phyloP scores from a whole-genome alignment of 2,329 filamentous ascomycete species.

The Xylariales sp. region DNA sequence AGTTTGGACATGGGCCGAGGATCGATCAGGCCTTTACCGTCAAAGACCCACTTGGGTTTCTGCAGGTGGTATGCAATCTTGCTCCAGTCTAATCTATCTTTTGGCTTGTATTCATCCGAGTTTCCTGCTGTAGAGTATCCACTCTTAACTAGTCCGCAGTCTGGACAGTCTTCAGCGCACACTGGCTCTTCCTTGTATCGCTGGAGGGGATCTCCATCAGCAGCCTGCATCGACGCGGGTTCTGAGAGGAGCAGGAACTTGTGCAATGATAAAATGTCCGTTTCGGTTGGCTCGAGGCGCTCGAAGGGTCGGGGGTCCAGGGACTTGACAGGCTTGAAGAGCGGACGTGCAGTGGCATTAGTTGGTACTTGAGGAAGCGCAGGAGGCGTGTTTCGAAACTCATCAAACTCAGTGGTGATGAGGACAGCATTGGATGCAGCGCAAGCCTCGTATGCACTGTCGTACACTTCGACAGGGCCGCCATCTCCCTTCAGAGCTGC shows the following conservation, averaged over 20 bases:
- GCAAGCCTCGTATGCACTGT: constrained; percentile 46
- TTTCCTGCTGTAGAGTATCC: constrained; percentile 38
- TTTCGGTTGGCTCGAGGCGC: constrained; percentile 30
- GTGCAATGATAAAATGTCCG: constrained; percentile 43
- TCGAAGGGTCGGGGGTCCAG: constrained; percentile 44
- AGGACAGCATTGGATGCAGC: constrained; percentile 43
- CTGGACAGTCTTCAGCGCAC: constrained; percentile 43
- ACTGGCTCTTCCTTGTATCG: constrained; percentile 39
- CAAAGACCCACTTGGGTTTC: constrained; percentile 52
- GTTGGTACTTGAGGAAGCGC: constrained; percentile 8
- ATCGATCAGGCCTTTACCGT: constrained; percentile 51
- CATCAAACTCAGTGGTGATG: constrained; percentile 53
- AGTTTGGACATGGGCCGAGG: constrained; percentile 41
- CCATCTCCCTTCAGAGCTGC: constrained; percentile 29
- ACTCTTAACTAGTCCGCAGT: constrained; percentile 40
- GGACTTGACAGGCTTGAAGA: constrained; percentile 9
- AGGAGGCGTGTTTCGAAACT: constrained; percentile 40
- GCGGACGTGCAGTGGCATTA: constrained; percentile 12
- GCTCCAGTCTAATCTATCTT: constrained; percentile 47
- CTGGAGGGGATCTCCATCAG: constrained; percentile 36
- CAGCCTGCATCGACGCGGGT: constrained; percentile 12
- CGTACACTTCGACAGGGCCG: constrained; percentile 42
- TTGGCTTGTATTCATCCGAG: constrained; percentile 39
- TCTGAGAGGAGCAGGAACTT: constrained; percentile 36
- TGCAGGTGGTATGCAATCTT: constrained; percentile 44